Conservation (phyloP, 1,284 basidiomycete genomes). For the Coniferiporia weirii region DNA sequence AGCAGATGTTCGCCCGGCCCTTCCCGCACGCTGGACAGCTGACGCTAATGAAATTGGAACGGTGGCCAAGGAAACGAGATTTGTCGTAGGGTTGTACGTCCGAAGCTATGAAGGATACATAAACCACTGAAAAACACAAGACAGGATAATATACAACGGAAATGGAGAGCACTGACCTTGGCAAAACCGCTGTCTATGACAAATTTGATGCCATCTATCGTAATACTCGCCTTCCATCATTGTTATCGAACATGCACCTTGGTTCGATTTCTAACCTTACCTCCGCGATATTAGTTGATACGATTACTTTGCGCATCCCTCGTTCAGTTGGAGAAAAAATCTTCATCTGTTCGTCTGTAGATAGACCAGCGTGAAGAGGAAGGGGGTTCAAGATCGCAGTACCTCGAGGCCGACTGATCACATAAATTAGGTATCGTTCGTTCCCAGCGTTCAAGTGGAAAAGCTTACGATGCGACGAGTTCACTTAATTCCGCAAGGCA, state of each 20-base stretch:
- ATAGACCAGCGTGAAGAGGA: constrained; percentile 85
- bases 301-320: constrained; percentile 83
- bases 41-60: constrained; percentile 81
- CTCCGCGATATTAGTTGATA: constrained; percentile 96
- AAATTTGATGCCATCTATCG: constrained; percentile 91
- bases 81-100: constrained; percentile 76
- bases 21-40: constrained; percentile 82
- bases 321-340: constrained; percentile 76
- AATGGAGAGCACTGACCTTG: constrained; percentile 66
- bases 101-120: constrained; percentile 52
- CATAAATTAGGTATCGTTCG: background rate
- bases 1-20: constrained; percentile 85
- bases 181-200: constrained; percentile 96
- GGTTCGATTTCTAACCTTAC: constrained; percentile 32
- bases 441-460: constrained; percentile 11
- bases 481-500: constrained; percentile 82
- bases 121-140: constrained; percentile 17
- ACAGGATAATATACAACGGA: background rate
- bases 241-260: background rate
- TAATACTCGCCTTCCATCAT: constrained; percentile 74
- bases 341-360: constrained; percentile 78
- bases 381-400: constrained; percentile 60
- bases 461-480: constrained; percentile 62
- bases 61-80: constrained; percentile 76
- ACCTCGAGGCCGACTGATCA: constrained; percentile 57